Evolutionary conservation across 2,329 filamentous ascomycete genomes (phyloP), one percentile per base, ranked within the genome.

Genomic region (Zymoseptoria pseudotritici): DNA sequence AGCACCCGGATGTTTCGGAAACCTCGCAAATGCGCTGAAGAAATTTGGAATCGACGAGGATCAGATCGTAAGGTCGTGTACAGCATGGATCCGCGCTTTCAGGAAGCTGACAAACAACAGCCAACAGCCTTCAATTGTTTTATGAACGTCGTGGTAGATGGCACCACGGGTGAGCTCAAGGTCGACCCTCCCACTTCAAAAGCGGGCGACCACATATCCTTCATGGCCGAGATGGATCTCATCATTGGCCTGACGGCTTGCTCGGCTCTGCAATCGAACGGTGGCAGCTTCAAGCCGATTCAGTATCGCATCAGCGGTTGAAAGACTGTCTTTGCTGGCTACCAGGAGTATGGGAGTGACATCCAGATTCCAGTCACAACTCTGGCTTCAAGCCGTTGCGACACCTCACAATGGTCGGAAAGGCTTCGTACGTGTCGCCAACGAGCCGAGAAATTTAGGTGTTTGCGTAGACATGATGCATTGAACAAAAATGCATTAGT

Each of bases 41-140:
- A 50, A 50, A 58, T 70, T 19, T 49, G 59, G 50, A 53, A 46
- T 17, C 65, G 58, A 36, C 65, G 66, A 19, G 57, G 61, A 9
- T 65, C 22, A 24, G 22, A 24, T 24, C 22, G 22, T 24, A 24
- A 24, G 22, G 22, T 5, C 22, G 22, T 24, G 22, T 24, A 24
- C 22, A 24, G 22, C 22, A 24, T 24, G 2, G 4, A 4, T 22
- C 6, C 4, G 22, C 22, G 22, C 22, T 24, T 24, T 24, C 22
- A 24, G 22, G 22, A 5, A 24, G 22, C 22, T 24, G 22, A 24
- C 22, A 24, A 24, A 24, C 22, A 24, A 24, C 4, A 68, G 11
- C 67, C 68, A 21, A 65, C 60, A 36, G 64, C 68, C 2, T 68
- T 70, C 59, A 69, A 69, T 36, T 68, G 66, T 55, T 69, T 70